Evolutionary conservation across 2,329 filamentous ascomycete species (phyloP).

Genomic region (Albifimbria verrucaria): DNA sequence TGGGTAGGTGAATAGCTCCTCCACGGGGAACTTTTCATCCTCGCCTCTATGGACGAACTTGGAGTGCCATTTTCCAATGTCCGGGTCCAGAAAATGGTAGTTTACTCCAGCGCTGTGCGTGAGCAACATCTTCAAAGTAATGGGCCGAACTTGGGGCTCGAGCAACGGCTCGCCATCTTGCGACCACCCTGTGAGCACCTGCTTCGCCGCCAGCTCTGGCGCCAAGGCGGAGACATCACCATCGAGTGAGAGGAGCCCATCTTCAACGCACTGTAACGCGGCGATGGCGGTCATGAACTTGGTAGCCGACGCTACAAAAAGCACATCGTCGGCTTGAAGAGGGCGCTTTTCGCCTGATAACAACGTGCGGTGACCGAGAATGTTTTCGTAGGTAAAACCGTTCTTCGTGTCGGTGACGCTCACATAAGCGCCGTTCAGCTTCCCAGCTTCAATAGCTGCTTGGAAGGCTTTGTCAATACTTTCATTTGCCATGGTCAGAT

Average conservation of each 20-base stretch:
- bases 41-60: conserved; percentile 20
- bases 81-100: conserved; percentile 40
- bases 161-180: conserved; percentile 36
- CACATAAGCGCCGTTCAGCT: conserved; percentile 40
- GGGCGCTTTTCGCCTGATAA: conserved; percentile 35
- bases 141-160: conserved; percentile 26
- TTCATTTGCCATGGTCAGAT: too few species aligned
- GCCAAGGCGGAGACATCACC: conserved; percentile 40
- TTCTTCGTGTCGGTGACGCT: conserved; percentile 35
- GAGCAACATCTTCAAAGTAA: conserved; percentile 50
- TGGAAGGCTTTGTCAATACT: too few species aligned
- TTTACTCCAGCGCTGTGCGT: conserved; percentile 46
- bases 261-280: conserved; percentile 52
- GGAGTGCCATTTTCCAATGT: conserved; percentile 30
- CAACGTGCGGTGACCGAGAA: conserved; percentile 36
- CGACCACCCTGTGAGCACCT: conserved; percentile 45
- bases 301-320: conserved; percentile 34
- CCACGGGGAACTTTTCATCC: conserved; percentile 27
- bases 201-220: conserved; percentile 45
- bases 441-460: conserved; percentile 37
- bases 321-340: conserved; percentile 31
- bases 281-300: conserved; percentile 50
- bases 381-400: conserved; percentile 35
- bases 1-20: conserved; percentile 39
- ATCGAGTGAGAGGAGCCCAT: conserved; percentile 42